Evolutionary conservation across 1,284 basidiomycete genomes (phyloP), one percentile per base, ranked within the genome.

Genomic region (Trichosporon inkin): DNA sequence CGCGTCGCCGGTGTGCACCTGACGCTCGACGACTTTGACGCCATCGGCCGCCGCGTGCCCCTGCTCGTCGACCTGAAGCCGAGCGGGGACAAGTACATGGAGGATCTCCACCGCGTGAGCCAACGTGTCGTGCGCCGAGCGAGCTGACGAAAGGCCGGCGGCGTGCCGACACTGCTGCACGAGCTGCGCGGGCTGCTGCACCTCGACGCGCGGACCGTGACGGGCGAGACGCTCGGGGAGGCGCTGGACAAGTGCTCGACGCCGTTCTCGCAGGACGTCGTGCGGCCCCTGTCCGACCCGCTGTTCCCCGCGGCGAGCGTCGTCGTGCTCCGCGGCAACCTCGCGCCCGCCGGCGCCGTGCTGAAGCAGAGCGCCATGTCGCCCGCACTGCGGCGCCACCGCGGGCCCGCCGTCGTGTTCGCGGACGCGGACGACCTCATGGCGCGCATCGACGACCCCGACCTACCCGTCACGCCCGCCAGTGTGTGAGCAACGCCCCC

Each of bases 61-160:
- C 64, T 80, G 37, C 64, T 81, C 8, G 75, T 78, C 17, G 77
- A 81, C 60, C 68, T 81, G 41, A 80, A 81, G 66, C 80, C 80
- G 0, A 74, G 72, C 2, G 80, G 80, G 2, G 65, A 65, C 10
- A 79, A 78, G 61, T 77, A 80, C 60, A 78, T 80, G 76, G 78
- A 80, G 60, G 80, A 81, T 62, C 70, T 81, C 13, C 76, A 80
- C 67, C 71, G 73, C 28, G 67, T 67, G 28, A 24, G 57, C 35
- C 16, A 1, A 17, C 0, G 10, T n/a, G n/a, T 2, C 3, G 10
- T 35, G 1, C n/a, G 0, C n/a, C n/a, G n/a, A n/a, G n/a, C 7
- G 3, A 10, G 20, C 44, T 58, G 61, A 62, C 51, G 13, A 6
- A 13, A 68, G 66, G 78, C 77, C 8, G 80, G 80, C 14, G 80